These are phyloP conservation scores for Diaporthe eres DNA, from an alignment of 2,329 filamentous ascomycete species.

Conservation along the genomic window DNA sequence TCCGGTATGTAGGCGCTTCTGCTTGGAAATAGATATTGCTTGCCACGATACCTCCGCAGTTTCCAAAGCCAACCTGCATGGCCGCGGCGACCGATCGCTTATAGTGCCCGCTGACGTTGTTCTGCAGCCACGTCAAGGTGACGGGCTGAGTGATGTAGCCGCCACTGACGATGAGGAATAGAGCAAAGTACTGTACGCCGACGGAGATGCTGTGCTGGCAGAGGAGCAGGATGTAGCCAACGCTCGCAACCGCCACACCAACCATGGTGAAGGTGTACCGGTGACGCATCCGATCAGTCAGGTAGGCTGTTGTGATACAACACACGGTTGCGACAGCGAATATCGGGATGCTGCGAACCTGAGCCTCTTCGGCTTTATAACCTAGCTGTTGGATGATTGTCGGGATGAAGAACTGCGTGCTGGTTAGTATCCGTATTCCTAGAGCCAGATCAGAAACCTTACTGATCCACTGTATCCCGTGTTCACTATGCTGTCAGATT, in stretches of 20 bases:
- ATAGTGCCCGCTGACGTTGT: slow-evolving; percentile 70
- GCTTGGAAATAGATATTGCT: slow-evolving; percentile 64
- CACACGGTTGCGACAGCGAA: slow-evolving; percentile 52
- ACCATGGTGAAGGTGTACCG: slow-evolving; percentile 68
- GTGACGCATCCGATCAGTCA: slow-evolving; percentile 64
- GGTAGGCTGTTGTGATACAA: slow-evolving; percentile 54
- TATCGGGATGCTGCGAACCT: slow-evolving; percentile 54
- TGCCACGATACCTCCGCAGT: slow-evolving; percentile 64
- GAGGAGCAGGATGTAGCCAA: slow-evolving; percentile 70
- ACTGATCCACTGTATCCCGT: slow-evolving; percentile 58
- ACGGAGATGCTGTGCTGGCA: slow-evolving; percentile 61
- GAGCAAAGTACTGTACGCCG: slow-evolving; percentile 66
- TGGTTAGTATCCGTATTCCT: slow-evolving; percentile 41
- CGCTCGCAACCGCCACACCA: slow-evolving; percentile 63
- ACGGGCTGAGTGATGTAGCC: slow-evolving; percentile 69
- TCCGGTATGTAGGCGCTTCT: slow-evolving; percentile 63
- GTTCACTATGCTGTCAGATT: slow-evolving; percentile 51
- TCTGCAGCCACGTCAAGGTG: slow-evolving; percentile 68
- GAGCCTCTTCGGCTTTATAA: slow-evolving; percentile 51
- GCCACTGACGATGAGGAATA: slow-evolving; percentile 68
- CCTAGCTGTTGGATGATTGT: slow-evolving; percentile 56
- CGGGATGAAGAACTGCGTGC: slow-evolving; percentile 53
- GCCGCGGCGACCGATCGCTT: slow-evolving; percentile 68
- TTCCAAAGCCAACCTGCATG: slow-evolving; percentile 66
- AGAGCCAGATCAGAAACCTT: slow-evolving; percentile 33